phyloP scores from a whole-genome alignment of 345 rosid species.

The Sisymbrium irio region DNA sequence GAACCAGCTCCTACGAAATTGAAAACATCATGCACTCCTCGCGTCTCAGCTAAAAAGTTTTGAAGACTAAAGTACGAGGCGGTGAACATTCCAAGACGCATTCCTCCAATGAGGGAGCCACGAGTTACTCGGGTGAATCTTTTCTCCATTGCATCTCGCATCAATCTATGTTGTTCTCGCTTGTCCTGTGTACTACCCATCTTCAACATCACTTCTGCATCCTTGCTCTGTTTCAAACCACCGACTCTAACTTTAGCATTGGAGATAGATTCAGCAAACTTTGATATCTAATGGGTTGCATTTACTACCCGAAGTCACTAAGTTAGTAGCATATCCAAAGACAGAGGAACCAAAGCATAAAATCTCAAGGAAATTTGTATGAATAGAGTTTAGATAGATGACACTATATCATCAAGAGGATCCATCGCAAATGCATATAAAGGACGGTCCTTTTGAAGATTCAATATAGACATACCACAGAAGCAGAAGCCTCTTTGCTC shows the following conservation, averaged over 20 bases:
- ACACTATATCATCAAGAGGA: neutral
- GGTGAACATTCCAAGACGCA: constrained; percentile 90
- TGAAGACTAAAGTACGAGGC: constrained; percentile 79
- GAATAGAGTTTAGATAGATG: neutral
- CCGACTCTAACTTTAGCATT: neutral
- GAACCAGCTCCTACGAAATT: constrained; percentile 92
- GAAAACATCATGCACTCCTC: constrained; percentile 75
- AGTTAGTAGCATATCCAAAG: neutral
- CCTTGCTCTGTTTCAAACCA: constrained; percentile 65
- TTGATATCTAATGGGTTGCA: neutral
- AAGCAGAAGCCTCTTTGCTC: constrained; percentile 92
- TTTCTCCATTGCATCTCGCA: constrained; percentile 98
- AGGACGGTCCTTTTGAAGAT: neutral
- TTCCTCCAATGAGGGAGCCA: constrained; percentile 87
- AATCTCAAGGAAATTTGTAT: neutral
- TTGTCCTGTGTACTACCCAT: constrained; percentile 93
- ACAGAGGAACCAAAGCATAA: neutral
- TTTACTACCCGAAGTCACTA: neutral
- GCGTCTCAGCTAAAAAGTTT: constrained; percentile 73
- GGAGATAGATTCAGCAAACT: neutral
- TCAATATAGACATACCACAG: constrained; percentile 55
- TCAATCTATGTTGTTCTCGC: constrained; percentile 77
- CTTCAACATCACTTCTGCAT: constrained; percentile 94
- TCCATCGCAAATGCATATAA: neutral
- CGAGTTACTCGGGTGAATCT: constrained; percentile 80